These are phyloP conservation scores for Kwoniella dendrophila DNA, from an alignment of 768 basidiomycete genomes.

Conservation along the genomic window DNA sequence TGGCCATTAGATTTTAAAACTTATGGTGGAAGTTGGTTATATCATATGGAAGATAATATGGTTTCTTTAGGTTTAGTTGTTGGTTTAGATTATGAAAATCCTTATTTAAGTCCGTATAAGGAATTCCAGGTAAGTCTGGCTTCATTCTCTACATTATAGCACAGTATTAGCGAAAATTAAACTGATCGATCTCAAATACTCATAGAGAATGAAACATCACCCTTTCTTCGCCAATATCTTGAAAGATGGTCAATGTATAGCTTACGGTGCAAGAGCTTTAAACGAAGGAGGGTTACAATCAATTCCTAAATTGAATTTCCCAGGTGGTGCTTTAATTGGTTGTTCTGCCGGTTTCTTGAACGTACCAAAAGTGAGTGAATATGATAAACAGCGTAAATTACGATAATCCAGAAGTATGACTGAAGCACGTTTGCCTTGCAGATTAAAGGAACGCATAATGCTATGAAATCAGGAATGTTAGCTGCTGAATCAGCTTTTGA, in stretches of 20 bases:
- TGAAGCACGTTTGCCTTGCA: slow-evolving; percentile 7
- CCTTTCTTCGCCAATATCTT: slow-evolving; percentile 84
- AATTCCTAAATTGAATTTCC: slow-evolving; percentile 82
- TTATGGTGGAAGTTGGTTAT: slow-evolving; percentile 91
- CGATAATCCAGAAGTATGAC: not conserved
- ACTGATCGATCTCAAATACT: slow-evolving; percentile 14
- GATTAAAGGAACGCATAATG: slow-evolving; percentile 98
- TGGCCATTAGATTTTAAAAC: slow-evolving; percentile 84
- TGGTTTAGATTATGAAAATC: slow-evolving; percentile 92
- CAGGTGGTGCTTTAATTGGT: slow-evolving; percentile 91
- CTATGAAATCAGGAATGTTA: slow-evolving; percentile 98
- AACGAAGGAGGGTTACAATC: slow-evolving; percentile 95
- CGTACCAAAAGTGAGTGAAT: slow-evolving; percentile 68
- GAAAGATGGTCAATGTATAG: slow-evolving; percentile 73
- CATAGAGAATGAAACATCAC: slow-evolving; percentile 90
- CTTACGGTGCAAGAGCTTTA: slow-evolving; percentile 84
- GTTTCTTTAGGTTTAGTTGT: slow-evolving; percentile 89
- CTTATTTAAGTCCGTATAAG: slow-evolving; percentile 84
- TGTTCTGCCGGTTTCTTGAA: slow-evolving; percentile 97
- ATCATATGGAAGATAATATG: slow-evolving; percentile 91
- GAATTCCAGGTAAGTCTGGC: slow-evolving; percentile 75
- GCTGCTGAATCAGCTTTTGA: slow-evolving; percentile 86
- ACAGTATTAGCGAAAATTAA: not conserved
- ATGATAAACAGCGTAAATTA: not conserved
- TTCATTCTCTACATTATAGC: not conserved